A percentile compares a stretch with the other conserved stretches of the same genome.
Conservation (phyloP, 108 stramenopile species). For the Fistulifera solaris region DNA sequence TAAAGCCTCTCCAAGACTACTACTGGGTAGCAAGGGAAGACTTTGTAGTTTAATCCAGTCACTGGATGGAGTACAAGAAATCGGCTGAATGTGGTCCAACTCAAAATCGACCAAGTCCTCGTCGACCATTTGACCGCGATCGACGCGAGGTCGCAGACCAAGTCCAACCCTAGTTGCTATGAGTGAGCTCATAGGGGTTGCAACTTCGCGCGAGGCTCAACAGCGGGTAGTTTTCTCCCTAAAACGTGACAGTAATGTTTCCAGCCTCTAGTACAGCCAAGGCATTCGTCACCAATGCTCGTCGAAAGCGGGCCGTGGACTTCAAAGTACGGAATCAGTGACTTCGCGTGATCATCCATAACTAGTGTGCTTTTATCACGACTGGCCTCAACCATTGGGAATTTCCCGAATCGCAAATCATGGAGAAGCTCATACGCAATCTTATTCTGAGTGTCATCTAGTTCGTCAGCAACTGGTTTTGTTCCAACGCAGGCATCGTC, state of each 20-base stretch:
- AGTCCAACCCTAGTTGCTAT: slow-evolving; percentile 70
- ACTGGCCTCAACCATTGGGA: slow-evolving; percentile 49
- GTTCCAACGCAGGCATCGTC: slow-evolving; percentile 34
- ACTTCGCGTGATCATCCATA: slow-evolving; percentile 21
- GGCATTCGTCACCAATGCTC: slow-evolving; percentile 75
- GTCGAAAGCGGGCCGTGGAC: slow-evolving; percentile 73
- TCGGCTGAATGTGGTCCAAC: not conserved
- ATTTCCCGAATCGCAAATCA: slow-evolving; percentile 68
- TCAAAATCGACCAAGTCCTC: not conserved
- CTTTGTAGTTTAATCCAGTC: not conserved
- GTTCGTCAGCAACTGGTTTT: slow-evolving; percentile 40
- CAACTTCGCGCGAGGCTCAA: slow-evolving; percentile 55
- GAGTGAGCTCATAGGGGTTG: slow-evolving; percentile 68
- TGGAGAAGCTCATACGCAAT: slow-evolving; percentile 62
- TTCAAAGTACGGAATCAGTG: slow-evolving; percentile 54
- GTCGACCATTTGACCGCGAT: slow-evolving; percentile 11
- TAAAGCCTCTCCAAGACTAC: slow-evolving; percentile 39
- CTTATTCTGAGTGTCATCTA: slow-evolving; percentile 32
- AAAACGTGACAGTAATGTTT: slow-evolving; percentile 71
- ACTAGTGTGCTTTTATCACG: slow-evolving; percentile 30
- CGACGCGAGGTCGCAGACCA: slow-evolving; percentile 33
- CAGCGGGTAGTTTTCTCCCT: slow-evolving; percentile 48
- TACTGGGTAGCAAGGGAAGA: slow-evolving; percentile 15
- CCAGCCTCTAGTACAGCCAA: slow-evolving; percentile 78
- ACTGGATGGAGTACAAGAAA: slow-evolving; percentile 1